These are phyloP conservation scores for Circinella umbellata DNA, from an alignment of 371 early-diverging fungal genomes.

Conservation along the genomic window DNA sequence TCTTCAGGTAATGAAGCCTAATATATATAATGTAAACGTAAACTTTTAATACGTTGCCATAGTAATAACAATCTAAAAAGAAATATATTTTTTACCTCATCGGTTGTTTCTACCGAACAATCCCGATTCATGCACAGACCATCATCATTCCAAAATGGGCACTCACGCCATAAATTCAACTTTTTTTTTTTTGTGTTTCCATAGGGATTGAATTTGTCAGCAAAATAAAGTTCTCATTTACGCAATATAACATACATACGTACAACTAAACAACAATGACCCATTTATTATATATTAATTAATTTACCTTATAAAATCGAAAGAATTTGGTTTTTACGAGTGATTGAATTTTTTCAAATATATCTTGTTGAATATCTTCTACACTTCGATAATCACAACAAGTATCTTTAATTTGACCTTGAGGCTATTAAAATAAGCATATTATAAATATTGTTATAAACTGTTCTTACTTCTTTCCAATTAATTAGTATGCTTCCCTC, in stretches of 20 bases:
- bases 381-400: slow-evolving; percentile 86
- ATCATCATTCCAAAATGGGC: slow-evolving; percentile 91
- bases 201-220: neutral
- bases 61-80: neutral
- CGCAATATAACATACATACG: no score
- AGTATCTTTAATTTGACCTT: slow-evolving; percentile 78
- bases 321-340: slow-evolving; percentile 87
- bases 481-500: neutral
- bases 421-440: slow-evolving; percentile 52
- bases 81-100: slow-evolving; percentile 59
- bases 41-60: neutral
- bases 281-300: no score
- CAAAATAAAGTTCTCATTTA: neutral
- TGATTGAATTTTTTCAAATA: slow-evolving; percentile 66
- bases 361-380: slow-evolving; percentile 73
- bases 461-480: no score
- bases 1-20: slow-evolving; percentile 47
- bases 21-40: neutral
- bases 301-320: slow-evolving; percentile 82
- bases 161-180: slow-evolving; percentile 89
- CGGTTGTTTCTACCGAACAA: slow-evolving; percentile 86
- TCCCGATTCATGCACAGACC: slow-evolving; percentile 84
- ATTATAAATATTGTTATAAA: no score
- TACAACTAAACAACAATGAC: no score
- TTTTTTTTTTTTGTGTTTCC: slow-evolving; percentile 27